These are phyloP conservation scores for Mycena maculata DNA, from an alignment of 768 basidiomycete genomes.

Conservation along the genomic window DNA sequence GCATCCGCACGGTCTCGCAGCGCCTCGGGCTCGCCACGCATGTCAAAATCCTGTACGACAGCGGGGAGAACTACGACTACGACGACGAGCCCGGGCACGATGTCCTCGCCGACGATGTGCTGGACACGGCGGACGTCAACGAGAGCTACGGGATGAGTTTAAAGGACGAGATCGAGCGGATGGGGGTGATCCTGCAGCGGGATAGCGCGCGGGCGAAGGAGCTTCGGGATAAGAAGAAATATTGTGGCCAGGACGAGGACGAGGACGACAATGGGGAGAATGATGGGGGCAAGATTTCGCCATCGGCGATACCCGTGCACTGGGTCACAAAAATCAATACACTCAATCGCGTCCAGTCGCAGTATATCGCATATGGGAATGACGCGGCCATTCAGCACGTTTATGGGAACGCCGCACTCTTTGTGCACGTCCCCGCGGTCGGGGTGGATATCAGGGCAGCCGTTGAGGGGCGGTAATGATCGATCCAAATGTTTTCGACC, in stretches of 20 bases:
- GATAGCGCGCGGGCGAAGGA: not conserved
- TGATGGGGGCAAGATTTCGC: no score
- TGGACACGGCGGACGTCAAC: not conserved
- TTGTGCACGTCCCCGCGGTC: not conserved
- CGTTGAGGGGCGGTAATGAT: no score
- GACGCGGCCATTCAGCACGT: not conserved
- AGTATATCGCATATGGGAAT: not conserved
- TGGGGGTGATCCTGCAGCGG: not conserved
- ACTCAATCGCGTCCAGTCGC: conserved; percentile 1
- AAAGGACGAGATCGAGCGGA: not conserved
- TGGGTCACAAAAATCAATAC: conserved; percentile 19
- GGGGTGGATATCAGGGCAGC: not conserved
- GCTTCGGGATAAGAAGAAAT: not conserved
- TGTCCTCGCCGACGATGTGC: conserved; percentile 8
- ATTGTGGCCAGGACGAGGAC: not conserved
- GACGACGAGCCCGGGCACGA: not conserved
- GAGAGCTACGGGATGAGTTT: not conserved
- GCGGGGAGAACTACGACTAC: not conserved
- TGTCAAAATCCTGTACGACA: conserved; percentile 14
- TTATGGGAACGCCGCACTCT: not conserved
- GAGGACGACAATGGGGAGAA: not conserved
- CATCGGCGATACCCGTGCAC: conserved; percentile 9
- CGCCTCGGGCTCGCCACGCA: conserved; percentile 10
- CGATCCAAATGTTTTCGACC: no score
- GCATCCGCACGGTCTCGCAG: conserved; percentile 10